These are phyloP conservation scores for Pichia eremophila DNA, from an alignment of 805 yeast species.

Conservation along the genomic window DNA sequence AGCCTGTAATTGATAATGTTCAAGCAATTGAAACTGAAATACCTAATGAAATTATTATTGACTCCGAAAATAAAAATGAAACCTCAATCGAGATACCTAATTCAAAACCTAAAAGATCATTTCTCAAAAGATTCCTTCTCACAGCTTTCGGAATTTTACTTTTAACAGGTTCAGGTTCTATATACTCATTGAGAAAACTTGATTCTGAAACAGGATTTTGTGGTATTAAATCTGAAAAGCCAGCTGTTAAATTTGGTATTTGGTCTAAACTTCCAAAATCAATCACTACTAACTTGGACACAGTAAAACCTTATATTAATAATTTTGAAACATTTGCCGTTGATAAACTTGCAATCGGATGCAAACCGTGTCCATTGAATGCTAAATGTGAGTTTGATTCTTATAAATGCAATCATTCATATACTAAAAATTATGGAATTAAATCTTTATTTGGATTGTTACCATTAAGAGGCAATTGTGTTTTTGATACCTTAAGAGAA, in stretches of 20 bases:
- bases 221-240: slow-evolving; percentile 27
- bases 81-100: too few species aligned
- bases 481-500: slow-evolving; percentile 63
- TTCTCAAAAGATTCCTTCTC: too few species aligned
- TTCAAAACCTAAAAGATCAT: too few species aligned
- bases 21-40: not conserved
- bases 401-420: slow-evolving; percentile 66
- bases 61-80: too few species aligned
- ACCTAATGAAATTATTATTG: too few species aligned
- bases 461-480: slow-evolving; percentile 58
- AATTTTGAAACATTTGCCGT: slow-evolving; percentile 34
- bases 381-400: slow-evolving; percentile 59
- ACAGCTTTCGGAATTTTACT: too few species aligned
- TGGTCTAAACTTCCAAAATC: slow-evolving; percentile 13
- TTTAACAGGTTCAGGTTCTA: not conserved
- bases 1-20: not conserved
- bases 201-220: slow-evolving; percentile 62
- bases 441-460: slow-evolving; percentile 45
- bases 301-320: slow-evolving; percentile 20
- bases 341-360: slow-evolving; percentile 35
- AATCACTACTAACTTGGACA: slow-evolving; percentile 4
- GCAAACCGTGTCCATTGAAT: slow-evolving; percentile 74
- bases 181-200: slow-evolving; percentile 52
- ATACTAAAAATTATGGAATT: slow-evolving; percentile 42
- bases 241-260: not conserved